Conservation (phyloP, 1,284 basidiomycete species). For the Malassezia arunalokei region DNA sequence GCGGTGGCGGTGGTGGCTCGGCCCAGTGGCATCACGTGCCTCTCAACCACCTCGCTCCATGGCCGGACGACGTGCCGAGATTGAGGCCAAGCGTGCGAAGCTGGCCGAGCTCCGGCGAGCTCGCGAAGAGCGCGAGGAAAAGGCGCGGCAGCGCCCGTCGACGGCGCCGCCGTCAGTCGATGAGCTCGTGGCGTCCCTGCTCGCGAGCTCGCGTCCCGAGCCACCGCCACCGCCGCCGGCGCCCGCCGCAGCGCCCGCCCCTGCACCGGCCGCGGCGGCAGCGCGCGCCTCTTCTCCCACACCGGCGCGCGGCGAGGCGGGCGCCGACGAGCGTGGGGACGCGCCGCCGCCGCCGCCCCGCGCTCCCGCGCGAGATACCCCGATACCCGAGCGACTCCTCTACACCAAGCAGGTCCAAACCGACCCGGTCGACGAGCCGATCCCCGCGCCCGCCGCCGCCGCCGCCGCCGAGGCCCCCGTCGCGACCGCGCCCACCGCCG, state of each 20-base stretch:
- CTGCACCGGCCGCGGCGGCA: neutral
- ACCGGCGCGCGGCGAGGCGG: no score
- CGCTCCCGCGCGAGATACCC: neutral
- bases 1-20: neutral
- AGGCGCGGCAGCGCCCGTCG: slow-evolving; percentile 9
- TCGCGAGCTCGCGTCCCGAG: slow-evolving; percentile 8
- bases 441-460: neutral
- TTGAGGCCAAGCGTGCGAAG: slow-evolving; percentile 79
- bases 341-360: no score
- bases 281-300: neutral
- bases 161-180: slow-evolving; percentile 20
- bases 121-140: slow-evolving; percentile 54
- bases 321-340: no score
- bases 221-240: neutral
- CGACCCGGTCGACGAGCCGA: slow-evolving; percentile 32
- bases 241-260: neutral
- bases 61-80: slow-evolving; percentile 59
- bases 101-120: slow-evolving; percentile 69
- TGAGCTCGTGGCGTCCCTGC: slow-evolving; percentile 35
- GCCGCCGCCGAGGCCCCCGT: neutral
- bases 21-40: neutral
- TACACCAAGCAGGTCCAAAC: slow-evolving; percentile 94
- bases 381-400: slow-evolving; percentile 56
- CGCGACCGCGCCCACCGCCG: neutral
- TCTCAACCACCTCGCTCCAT: slow-evolving; percentile 12